Conservation (phyloP, 257 asterid genomes). For the Solanum dulcamara region DNA sequence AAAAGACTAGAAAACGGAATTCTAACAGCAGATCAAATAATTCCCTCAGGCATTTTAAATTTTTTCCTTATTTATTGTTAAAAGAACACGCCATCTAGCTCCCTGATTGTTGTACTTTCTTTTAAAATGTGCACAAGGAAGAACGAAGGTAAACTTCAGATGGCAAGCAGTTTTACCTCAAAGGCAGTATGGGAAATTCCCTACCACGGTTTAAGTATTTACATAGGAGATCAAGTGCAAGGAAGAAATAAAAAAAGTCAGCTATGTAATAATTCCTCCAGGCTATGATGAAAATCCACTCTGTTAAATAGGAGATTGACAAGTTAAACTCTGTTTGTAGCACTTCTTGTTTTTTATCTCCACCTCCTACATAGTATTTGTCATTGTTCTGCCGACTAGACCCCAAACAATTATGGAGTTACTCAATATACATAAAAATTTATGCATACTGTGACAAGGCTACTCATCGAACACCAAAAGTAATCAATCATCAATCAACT, state of each 20-base stretch:
- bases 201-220: not conserved
- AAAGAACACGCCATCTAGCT: not conserved
- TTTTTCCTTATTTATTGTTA: not conserved
- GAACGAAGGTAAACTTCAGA: not conserved
- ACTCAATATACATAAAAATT: not conserved
- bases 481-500: not conserved
- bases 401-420: not conserved
- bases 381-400: not conserved
- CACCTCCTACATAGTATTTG: not conserved
- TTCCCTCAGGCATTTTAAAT: not conserved
- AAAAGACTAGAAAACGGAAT: not conserved
- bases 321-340: not conserved
- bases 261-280: not conserved
- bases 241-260: not conserved
- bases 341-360: not conserved
- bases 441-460: not conserved
- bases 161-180: not conserved
- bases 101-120: not conserved
- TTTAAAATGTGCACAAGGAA: not conserved
- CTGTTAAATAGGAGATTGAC: not conserved
- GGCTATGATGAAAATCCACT: not conserved
- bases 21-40: not conserved
- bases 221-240: not conserved
- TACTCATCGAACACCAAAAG: not conserved
- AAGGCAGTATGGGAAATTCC: not conserved